Conservation (phyloP, 1,284 basidiomycete genomes). For the Athelia psychrophila region DNA sequence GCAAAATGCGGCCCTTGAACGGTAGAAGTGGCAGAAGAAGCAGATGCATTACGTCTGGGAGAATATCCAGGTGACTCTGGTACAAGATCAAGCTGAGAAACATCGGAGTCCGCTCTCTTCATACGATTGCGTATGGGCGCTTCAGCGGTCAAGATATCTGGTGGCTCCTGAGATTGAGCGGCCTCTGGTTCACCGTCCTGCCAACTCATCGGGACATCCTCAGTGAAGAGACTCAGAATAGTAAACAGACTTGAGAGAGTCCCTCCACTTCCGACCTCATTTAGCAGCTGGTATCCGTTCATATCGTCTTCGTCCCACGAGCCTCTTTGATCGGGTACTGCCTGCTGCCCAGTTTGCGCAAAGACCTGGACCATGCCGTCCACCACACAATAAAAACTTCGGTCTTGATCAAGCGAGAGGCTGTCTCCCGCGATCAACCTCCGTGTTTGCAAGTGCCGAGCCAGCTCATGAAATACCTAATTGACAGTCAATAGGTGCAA, state of each 20-base stretch:
- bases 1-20: slow-evolving; percentile 44
- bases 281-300: slow-evolving; percentile 92
- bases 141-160: slow-evolving; percentile 15
- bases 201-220: slow-evolving; percentile 94
- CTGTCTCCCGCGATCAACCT: slow-evolving; percentile 90
- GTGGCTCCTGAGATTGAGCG: slow-evolving; percentile 15
- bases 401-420: slow-evolving; percentile 87
- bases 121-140: slow-evolving; percentile 24
- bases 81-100: slow-evolving; percentile 58
- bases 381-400: slow-evolving; percentile 94
- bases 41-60: slow-evolving; percentile 43
- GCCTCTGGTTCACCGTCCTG: slow-evolving; percentile 53
- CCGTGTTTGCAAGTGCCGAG: slow-evolving; percentile 89
- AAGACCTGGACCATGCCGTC: slow-evolving; percentile 89
- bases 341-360: slow-evolving; percentile 58
- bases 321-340: slow-evolving; percentile 43
- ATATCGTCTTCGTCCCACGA: slow-evolving; percentile 81
- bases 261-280: slow-evolving; percentile 93
- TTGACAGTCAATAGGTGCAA: neutral
- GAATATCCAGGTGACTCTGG: slow-evolving; percentile 20
- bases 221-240: slow-evolving; percentile 94
- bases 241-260: slow-evolving; percentile 96
- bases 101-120: slow-evolving; percentile 53
- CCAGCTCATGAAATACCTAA: slow-evolving; percentile 92
- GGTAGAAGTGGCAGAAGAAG: slow-evolving; percentile 66